Percentiles rank a stretch among this genome's conserved stretches.
These are phyloP conservation scores for Paradendryphiella salina DNA, from an alignment of 2,329 filamentous ascomycete species.

Conservation along the genomic window DNA sequence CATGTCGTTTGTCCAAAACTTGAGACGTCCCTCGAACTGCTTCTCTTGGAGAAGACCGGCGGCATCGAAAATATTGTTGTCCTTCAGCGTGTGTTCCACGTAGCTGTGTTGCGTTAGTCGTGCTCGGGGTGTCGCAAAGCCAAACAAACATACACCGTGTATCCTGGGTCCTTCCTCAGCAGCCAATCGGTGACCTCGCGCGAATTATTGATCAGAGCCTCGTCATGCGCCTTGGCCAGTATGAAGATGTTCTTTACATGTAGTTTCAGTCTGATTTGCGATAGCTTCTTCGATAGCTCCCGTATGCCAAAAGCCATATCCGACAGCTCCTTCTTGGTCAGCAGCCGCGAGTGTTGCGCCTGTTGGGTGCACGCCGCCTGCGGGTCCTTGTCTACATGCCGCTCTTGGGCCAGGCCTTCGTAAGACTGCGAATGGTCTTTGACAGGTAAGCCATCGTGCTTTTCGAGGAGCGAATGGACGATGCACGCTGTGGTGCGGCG, in stretches of 20 bases:
- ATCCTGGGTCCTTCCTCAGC: conserved; percentile 69
- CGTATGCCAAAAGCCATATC: conserved; percentile 98
- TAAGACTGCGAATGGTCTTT: conserved; percentile 34
- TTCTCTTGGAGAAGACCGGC: conserved; percentile 68
- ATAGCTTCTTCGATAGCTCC: conserved; percentile 82
- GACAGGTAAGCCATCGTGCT: conserved; percentile 43
- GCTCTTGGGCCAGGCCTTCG: conserved; percentile 42
- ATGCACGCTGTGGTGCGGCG: conserved; percentile 60
- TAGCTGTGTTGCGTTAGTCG: conserved; percentile 48
- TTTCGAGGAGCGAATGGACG: conserved; percentile 62
- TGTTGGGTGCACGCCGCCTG: conserved; percentile 39
- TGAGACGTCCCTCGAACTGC: conserved; percentile 62
- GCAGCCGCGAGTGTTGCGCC: conserved; percentile 66
- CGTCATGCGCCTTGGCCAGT: conserved; percentile 89
- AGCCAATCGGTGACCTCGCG: conserved; percentile 80
- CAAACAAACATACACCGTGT: conserved; percentile 64
- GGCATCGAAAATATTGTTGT: conserved; percentile 73
- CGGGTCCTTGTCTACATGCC: conserved; percentile 50
- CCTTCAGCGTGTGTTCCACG: conserved; percentile 74
- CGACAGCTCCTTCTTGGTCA: conserved; percentile 91
- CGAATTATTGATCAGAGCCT: conserved; percentile 75
- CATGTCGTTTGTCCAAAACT: conserved; percentile 82
- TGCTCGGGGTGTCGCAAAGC: conserved; percentile 6
- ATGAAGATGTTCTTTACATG: conserved; percentile 83
- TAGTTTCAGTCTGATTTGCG: conserved; percentile 79